These are phyloP conservation scores for Waltiozyma solani DNA, from an alignment of 1,139 yeast genomes.

Conservation along the genomic window DNA sequence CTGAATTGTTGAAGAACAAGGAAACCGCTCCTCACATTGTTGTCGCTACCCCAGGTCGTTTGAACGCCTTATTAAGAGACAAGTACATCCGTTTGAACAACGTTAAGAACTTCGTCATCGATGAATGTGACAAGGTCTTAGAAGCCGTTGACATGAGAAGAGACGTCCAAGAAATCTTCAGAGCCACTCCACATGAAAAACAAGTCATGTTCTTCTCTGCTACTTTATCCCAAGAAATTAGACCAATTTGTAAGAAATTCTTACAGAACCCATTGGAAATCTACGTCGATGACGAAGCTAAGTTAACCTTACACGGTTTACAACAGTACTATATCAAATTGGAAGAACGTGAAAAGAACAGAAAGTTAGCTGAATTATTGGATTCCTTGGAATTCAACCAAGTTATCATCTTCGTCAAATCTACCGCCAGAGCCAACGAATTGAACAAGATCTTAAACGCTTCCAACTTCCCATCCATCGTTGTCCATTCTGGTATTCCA, in stretches of 20 bases:
- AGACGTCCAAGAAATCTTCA: slow-evolving; percentile 96
- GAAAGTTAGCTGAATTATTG: slow-evolving; percentile 83
- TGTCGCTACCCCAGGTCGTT: slow-evolving; percentile 98
- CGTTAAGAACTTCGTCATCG: slow-evolving; percentile 91
- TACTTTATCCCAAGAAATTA: slow-evolving; percentile 86
- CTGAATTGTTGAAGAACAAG: slow-evolving; percentile 81
- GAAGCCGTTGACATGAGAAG: slow-evolving; percentile 94
- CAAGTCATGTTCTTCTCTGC: slow-evolving; percentile 99
- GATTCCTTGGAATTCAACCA: slow-evolving; percentile 96
- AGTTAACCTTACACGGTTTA: slow-evolving; percentile 93
- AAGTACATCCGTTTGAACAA: slow-evolving; percentile 80
- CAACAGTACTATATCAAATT: slow-evolving; percentile 93
- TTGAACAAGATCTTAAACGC: slow-evolving; percentile 83
- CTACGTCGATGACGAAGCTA: slow-evolving; percentile 96
- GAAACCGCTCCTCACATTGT: slow-evolving; percentile 95
- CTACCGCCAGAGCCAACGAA: slow-evolving; percentile 87
- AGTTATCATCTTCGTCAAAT: slow-evolving; percentile 92
- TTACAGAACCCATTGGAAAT: slow-evolving; percentile 97
- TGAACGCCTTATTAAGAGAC: slow-evolving; percentile 88
- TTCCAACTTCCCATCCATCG: slow-evolving; percentile 95
- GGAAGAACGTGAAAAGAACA: slow-evolving; percentile 87
- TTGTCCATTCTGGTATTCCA: slow-evolving; percentile 91
- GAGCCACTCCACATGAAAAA: slow-evolving; percentile 96
- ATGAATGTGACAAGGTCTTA: slow-evolving; percentile 97
- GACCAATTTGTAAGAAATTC: slow-evolving; percentile 95